Evolutionary conservation across 371 early-diverging fungal genomes (phyloP).

Genomic region (Zychaea mexicana): DNA sequence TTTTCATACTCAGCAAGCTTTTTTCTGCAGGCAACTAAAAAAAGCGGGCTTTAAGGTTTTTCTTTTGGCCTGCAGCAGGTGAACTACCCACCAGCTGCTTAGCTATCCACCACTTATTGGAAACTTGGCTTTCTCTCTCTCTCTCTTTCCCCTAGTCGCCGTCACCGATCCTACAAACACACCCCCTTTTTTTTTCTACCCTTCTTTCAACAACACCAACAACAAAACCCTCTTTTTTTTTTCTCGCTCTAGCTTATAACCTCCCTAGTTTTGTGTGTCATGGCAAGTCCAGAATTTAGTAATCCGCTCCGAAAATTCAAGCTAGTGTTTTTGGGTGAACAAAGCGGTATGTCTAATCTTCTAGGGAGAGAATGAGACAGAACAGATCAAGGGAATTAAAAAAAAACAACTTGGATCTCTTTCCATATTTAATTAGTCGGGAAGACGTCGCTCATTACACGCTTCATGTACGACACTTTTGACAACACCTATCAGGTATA

Average conservation of each 20-base stretch:
- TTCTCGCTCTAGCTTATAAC: slow-evolving; percentile 16
- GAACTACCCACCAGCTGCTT: too few relatives aligned
- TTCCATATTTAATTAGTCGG: slow-evolving; percentile 68
- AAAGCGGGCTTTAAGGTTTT: too few relatives aligned
- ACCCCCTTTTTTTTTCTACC: too few relatives aligned
- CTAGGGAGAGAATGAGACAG: background rate
- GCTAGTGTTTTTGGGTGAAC: slow-evolving; percentile 95
- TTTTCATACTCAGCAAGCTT: too few relatives aligned
- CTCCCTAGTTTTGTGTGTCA: slow-evolving; percentile 13
- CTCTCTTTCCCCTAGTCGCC: too few relatives aligned
- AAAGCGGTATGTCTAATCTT: slow-evolving; percentile 77
- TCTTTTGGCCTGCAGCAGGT: too few relatives aligned
- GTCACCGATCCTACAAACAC: too few relatives aligned
- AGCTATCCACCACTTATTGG: too few relatives aligned
- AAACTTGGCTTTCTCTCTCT: too few relatives aligned
- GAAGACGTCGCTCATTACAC: slow-evolving; percentile 97
- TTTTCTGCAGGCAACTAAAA: too few relatives aligned
- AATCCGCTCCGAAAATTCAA: slow-evolving; percentile 89
- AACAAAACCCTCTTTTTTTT: background rate
- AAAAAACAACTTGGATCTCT: background rate
- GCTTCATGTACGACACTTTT: slow-evolving; percentile 98
- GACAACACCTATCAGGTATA: slow-evolving; percentile 86
- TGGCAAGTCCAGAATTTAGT: slow-evolving; percentile 42
- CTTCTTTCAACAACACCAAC: too few relatives aligned
- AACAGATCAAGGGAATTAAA: background rate